Evolutionary conservation across 352 stramenopile species (phyloP), one percentile per base, ranked within the genome.

Genomic region (Vaucheria bursata): DNA sequence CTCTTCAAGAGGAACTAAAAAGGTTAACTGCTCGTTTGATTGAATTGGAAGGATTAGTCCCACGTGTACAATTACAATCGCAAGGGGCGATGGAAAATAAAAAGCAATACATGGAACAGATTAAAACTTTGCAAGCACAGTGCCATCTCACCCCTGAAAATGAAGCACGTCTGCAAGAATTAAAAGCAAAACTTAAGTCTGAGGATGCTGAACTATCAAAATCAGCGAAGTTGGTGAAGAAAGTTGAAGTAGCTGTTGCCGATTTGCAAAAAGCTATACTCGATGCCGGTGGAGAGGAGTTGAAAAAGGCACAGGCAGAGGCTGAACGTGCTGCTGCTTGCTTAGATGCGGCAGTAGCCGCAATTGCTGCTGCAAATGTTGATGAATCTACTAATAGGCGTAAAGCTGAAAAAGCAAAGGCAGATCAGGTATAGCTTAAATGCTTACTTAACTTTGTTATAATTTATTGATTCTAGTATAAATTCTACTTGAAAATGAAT

Each of bases 211-310:
- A 96, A 8, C 89, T 93, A 80, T 81, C 81, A 1, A 81, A 81
- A 71, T 64, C 72, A 29, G 74, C 75, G 25, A 79, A 73, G 8
- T 45, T 53, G 36, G 39, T 81, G 1, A 53, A 68, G 8, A 81
- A 81, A 67, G 88, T 85, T 84, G 87, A 93, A 66, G 79, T 75
- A 0, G 85, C 91, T 66, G 89, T 98, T 3, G 88, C 89, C 1
- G 89, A 91, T 34, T 83, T 98, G 2, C 96, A 98, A 85, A 91
- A 97, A 38, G 87, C 90, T 36, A 98, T 98, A 79, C 85, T 98
- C 0, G 91, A 97, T 78, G 92, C 97, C 49, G 94, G 94, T 66
- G 93, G 94, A 34, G 87, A 88, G 34, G 94, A 94, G 77, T 81
- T 98, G 29, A 96, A 96, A 71, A 96, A 96, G 75, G 91, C 97